Evolutionary conservation across 768 basidiomycete genomes (phyloP).

Genomic region (Suillus subluteus): DNA sequence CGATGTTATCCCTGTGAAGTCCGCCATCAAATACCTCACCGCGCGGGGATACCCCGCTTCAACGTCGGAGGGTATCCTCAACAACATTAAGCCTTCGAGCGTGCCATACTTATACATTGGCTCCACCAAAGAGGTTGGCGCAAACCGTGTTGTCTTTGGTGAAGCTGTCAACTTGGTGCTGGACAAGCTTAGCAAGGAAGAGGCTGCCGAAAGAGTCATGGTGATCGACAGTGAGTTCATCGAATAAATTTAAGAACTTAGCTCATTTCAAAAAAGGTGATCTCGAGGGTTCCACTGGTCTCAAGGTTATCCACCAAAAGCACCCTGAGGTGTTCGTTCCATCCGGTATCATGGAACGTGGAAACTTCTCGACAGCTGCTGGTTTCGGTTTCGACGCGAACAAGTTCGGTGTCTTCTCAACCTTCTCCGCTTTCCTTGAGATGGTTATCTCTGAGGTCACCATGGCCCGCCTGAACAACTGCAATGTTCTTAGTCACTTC

Average conservation of each 20-base stretch:
- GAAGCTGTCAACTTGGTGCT: slow-evolving; percentile 82
- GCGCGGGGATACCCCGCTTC: slow-evolving; percentile 57
- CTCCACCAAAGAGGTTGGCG: slow-evolving; percentile 72
- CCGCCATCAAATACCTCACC: slow-evolving; percentile 75
- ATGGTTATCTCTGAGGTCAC: slow-evolving; percentile 89
- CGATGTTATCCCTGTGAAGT: slow-evolving; percentile 83
- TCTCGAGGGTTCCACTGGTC: slow-evolving; percentile 86
- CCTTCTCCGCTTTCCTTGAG: slow-evolving; percentile 91
- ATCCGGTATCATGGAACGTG: slow-evolving; percentile 87
- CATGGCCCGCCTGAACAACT: slow-evolving; percentile 90
- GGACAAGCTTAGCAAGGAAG: slow-evolving; percentile 74
- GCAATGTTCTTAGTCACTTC: slow-evolving; percentile 88
- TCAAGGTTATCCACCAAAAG: slow-evolving; percentile 87
- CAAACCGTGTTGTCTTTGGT: slow-evolving; percentile 84
- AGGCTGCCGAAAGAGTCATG: slow-evolving; percentile 79
- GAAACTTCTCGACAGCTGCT: slow-evolving; percentile 83
- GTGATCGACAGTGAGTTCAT: slow-evolving; percentile 74
- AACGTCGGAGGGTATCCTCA: slow-evolving; percentile 56
- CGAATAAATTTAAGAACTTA: not conserved
- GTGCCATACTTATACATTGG: slow-evolving; percentile 68
- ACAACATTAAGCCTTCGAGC: slow-evolving; percentile 61
- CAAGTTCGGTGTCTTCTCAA: slow-evolving; percentile 88
- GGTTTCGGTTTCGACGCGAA: slow-evolving; percentile 84
- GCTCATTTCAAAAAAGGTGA: slow-evolving; percentile 52
- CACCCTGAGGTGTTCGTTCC: slow-evolving; percentile 87